phyloP scores from a whole-genome alignment of 176 grass and related monocot genomes.

The Carex pumila region DNA sequence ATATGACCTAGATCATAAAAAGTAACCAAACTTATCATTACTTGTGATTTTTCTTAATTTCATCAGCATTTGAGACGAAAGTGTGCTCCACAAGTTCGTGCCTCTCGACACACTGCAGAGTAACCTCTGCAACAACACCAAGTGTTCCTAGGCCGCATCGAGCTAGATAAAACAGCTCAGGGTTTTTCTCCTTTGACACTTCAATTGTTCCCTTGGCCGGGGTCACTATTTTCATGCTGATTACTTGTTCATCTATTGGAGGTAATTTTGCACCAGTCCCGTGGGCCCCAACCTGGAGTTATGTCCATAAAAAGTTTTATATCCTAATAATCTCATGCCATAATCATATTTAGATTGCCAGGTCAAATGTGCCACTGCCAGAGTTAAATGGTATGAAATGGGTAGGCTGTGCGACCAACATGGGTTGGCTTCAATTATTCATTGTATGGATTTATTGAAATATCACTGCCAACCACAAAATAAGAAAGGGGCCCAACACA shows the following conservation, averaged over 20 bases:
- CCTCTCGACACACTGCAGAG: conserved; percentile 66
- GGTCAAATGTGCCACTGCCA: background rate
- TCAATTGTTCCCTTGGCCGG: conserved; percentile 79
- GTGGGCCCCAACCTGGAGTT: conserved; percentile 79
- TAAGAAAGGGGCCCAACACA: background rate
- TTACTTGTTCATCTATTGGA: conserved; percentile 85
- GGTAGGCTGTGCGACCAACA: background rate
- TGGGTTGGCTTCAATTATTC: background rate
- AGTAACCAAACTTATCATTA: conserved; percentile 24
- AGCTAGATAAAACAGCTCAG: conserved; percentile 86
- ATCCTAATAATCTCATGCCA: background rate
- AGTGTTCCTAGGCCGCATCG: conserved; percentile 72
- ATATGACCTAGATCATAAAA: background rate
- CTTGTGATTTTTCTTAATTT: conserved; percentile 94
- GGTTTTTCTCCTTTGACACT: conserved; percentile 76
- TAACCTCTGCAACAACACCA: conserved; percentile 74
- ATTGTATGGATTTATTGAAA: background rate
- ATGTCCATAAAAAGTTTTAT: background rate
- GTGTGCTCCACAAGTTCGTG: conserved; percentile 87
- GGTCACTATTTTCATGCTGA: conserved; percentile 94
- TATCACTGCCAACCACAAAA: background rate
- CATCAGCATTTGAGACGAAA: conserved; percentile 58
- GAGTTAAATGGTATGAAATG: background rate
- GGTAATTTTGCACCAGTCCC: conserved; percentile 85
- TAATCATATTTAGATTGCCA: background rate